A percentile compares a stretch with the other conserved stretches of the same genome.
phyloP scores from a whole-genome alignment of 148 eudicot genomes.

The Tetragonia tetragonoides region DNA sequence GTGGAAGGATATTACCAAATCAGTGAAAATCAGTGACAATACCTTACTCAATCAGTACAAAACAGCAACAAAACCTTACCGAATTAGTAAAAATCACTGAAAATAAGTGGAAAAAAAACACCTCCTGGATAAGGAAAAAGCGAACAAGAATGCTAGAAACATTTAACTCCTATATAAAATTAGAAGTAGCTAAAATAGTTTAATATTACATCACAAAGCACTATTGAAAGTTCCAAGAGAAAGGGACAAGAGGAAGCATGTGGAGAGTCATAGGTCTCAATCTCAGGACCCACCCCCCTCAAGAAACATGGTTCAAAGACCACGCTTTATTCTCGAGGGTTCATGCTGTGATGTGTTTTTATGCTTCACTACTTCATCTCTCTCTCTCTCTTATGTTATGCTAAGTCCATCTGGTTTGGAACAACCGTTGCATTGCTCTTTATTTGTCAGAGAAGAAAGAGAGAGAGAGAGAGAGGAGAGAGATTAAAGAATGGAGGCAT shows the following conservation, averaged over 20 bases:
- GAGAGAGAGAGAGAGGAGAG: conserved; percentile 14
- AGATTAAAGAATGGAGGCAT: conserved; percentile 5
- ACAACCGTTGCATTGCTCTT: conserved; percentile 6
- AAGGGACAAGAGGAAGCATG: conserved; percentile 50
- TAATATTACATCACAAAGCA: background rate
- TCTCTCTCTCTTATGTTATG: too few species aligned
- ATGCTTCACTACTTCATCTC: background rate
- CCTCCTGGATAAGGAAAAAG: too few species aligned
- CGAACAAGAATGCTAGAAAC: too few species aligned
- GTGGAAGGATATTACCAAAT: too few species aligned
- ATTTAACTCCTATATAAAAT: too few species aligned
- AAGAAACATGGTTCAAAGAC: conserved; percentile 18
- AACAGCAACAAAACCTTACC: too few species aligned
- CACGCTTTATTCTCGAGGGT: conserved; percentile 40
- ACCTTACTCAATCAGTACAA: too few species aligned
- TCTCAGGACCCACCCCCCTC: conserved; percentile 20
- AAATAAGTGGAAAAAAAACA: too few species aligned
- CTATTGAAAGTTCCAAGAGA: conserved; percentile 39
- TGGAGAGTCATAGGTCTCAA: conserved; percentile 24
- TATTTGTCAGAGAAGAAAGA: conserved; percentile 13
- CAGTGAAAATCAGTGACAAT: too few species aligned
- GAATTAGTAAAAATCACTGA: too few species aligned
- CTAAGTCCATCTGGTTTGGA: conserved; percentile 21
- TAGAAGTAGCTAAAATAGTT: background rate
- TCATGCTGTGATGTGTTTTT: background rate